Evolutionary conservation across 2,329 filamentous ascomycete species (phyloP), one percentile per base, ranked within the genome.

Genomic region (Drechmeria coniospora): DNA sequence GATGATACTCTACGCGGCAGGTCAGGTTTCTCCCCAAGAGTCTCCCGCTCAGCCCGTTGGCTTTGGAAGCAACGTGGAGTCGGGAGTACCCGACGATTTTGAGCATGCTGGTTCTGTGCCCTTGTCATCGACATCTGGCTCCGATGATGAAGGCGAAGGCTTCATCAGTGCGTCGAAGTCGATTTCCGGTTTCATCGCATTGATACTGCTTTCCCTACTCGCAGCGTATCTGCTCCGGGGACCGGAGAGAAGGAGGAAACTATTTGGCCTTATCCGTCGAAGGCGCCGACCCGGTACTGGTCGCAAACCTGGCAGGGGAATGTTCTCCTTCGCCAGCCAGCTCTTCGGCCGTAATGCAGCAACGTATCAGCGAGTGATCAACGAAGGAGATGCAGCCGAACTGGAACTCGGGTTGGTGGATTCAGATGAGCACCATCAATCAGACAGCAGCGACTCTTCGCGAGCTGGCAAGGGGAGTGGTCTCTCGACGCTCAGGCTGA

Each of bases 1-100:
- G 48, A 94, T 95, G 68, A 71, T 98, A 6, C 68, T 98, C 4
- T 95, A 95, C 42, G 90, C 90, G 4, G 76, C 87, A 1, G 90
- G 83, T 4, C 83, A 94, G 49, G 65, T 98, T 5, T 76, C 80
- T 2, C 68, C 81, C 0, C 54, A 63, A 6, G 21, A 17, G 14
- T 63, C 60, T 2, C 57, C 50, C 1, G 40, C 46, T 2, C 57
- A 86, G 2, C 82, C 86, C 0, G 90, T 98, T 8, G 90, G 90
- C 1, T 95, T 95, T 46, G 90, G 90, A 32, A 83, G 75, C 54
- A 98, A 98, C 44, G 59, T 65, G n/a, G 59, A 60, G 21, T 62
- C 61, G 6, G 63, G 59, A 5, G 63, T 77, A 3, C 77, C 82
- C 0, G 46, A 61, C 4, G 83, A 94, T 47, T 98, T 94, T 49